phyloP scores from a whole-genome alignment of 2,329 filamentous ascomycete species.

The Magnaporthales sp. region DNA sequence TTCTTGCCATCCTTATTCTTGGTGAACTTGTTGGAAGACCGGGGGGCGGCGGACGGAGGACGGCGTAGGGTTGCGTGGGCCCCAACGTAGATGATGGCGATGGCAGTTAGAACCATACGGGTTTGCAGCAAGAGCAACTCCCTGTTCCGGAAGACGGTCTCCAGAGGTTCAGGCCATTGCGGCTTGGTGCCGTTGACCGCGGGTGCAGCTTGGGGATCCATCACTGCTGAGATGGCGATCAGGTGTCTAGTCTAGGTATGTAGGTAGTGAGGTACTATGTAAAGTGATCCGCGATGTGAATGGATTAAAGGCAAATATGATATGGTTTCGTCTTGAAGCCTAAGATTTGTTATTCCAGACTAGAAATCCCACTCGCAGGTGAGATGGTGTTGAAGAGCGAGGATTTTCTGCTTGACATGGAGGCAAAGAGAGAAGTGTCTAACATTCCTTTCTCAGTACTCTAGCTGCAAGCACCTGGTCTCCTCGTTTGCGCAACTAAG shows the following conservation, averaged over 20 bases:
- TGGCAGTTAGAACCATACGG: conserved; percentile 52
- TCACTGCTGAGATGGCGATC: background rate
- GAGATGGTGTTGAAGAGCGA: background rate
- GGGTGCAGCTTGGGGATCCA: background rate
- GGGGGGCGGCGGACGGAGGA: conserved; percentile 66
- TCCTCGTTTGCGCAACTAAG: background rate
- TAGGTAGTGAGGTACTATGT: background rate
- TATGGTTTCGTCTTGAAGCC: background rate
- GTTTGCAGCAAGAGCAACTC: conserved; percentile 23
- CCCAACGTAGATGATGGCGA: conserved; percentile 77
- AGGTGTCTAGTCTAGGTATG: background rate
- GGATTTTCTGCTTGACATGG: background rate
- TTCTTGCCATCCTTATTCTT: conserved; percentile 21
- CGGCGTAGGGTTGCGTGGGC: conserved; percentile 78
- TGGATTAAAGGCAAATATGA: background rate
- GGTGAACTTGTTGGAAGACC: conserved; percentile 27
- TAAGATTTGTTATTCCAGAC: background rate
- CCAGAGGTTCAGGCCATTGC: background rate
- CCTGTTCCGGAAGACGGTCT: background rate
- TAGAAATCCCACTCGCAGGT: background rate
- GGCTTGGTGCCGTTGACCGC: background rate
- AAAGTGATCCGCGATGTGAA: background rate
- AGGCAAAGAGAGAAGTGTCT: background rate
- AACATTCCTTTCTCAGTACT: background rate
- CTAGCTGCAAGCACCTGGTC: background rate